Conservation (phyloP, 2,329 filamentous ascomycete species). For the Cercospora sesami region DNA sequence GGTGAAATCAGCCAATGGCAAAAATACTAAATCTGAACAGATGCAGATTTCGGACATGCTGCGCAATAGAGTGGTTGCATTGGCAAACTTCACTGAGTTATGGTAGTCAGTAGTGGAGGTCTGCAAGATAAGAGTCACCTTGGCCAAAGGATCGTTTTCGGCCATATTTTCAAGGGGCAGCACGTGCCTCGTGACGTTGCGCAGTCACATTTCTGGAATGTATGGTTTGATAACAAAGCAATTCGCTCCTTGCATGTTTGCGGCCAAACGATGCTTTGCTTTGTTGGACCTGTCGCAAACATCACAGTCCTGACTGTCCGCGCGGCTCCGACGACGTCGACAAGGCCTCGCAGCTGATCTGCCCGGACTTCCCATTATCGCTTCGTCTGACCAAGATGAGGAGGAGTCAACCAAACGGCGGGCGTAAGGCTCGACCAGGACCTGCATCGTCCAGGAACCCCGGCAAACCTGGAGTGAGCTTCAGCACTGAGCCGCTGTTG, state of each 20-base stretch:
- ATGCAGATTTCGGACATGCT: background rate
- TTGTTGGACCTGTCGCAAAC: constrained; percentile 1
- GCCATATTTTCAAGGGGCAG: background rate
- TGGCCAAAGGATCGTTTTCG: background rate
- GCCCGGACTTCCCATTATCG: background rate
- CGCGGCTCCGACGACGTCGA: background rate
- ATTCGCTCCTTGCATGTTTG: constrained; percentile 3
- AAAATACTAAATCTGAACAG: background rate
- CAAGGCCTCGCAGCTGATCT: background rate
- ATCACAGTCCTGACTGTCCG: background rate
- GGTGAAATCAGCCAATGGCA: background rate
- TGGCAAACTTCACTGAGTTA: background rate
- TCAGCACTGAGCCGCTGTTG: background rate
- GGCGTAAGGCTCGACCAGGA: background rate
- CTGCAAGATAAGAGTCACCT: background rate
- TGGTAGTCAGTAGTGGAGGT: background rate
- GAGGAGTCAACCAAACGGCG: background rate
- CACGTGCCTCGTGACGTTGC: constrained; percentile 4
- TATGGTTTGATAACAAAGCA: background rate
- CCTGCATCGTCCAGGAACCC: background rate
- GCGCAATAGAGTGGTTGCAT: background rate
- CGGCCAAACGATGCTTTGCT: constrained; percentile 7
- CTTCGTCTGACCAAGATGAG: background rate
- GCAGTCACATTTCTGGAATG: background rate
- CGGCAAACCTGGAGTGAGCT: background rate